Evolutionary conservation across 177 flowering plant genomes (phyloP).

Genomic region (Vitis hybrid): DNA sequence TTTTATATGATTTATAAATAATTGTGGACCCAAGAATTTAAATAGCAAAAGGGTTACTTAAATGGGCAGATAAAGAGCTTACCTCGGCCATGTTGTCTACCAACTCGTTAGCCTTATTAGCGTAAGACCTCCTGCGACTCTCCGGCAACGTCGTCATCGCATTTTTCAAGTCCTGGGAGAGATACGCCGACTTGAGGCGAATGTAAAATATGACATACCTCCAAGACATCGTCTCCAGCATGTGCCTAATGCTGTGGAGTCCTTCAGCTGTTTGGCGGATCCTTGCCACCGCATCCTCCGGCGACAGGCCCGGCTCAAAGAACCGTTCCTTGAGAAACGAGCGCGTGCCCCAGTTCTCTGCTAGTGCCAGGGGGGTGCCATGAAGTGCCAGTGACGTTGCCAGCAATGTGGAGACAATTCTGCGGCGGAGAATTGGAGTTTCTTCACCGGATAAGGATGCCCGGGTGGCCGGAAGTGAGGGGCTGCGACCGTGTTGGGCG

Average conservation of each 20-base stretch:
- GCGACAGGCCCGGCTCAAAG: slow-evolving; percentile 77
- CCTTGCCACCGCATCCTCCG: slow-evolving; percentile 78
- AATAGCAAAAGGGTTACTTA: neutral
- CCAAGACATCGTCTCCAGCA: slow-evolving; percentile 87
- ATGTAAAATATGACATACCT: slow-evolving; percentile 81
- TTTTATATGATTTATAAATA: too few species aligned
- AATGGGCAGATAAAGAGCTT: neutral
- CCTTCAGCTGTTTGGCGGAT: slow-evolving; percentile 84
- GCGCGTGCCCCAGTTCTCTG: slow-evolving; percentile 79
- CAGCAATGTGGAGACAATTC: slow-evolving; percentile 28
- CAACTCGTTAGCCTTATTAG: slow-evolving; percentile 62
- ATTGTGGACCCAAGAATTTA: neutral
- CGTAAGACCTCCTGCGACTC: slow-evolving; percentile 41
- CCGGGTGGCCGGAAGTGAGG: slow-evolving; percentile 6
- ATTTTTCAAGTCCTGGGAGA: slow-evolving; percentile 59
- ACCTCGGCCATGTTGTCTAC: slow-evolving; percentile 86
- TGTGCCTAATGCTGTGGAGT: slow-evolving; percentile 61
- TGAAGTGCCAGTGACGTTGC: slow-evolving; percentile 32
- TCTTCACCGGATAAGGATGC: slow-evolving; percentile 18
- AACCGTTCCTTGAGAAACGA: slow-evolving; percentile 61
- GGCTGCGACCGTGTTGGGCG: slow-evolving; percentile 14
- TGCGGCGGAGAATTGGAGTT: slow-evolving; percentile 21
- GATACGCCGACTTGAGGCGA: slow-evolving; percentile 63
- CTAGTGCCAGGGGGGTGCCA: slow-evolving; percentile 39
- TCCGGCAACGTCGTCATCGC: slow-evolving; percentile 58